These are phyloP conservation scores for Trebouxiophyceae sp. DNA, from an alignment of 163 green algal genomes.

Conservation along the genomic window DNA sequence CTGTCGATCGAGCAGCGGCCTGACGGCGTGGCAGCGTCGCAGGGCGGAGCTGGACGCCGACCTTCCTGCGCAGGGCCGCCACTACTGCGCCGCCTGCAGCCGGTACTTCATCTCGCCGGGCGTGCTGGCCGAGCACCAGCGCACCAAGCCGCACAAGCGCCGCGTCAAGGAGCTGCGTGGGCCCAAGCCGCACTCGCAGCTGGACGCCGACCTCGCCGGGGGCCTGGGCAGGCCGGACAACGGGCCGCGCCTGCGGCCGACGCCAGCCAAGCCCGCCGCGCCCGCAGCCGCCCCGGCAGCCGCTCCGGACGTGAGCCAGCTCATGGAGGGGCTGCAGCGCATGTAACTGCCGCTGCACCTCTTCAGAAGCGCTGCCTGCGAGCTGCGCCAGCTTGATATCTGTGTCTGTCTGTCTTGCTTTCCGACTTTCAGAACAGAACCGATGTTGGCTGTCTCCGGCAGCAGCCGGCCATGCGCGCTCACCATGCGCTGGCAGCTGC, in stretches of 20 bases:
- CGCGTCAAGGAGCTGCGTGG: constrained; percentile 53
- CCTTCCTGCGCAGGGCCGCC: constrained; percentile 53
- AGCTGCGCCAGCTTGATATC: too few relatives aligned
- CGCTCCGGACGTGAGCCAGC: neutral
- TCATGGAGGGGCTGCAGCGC: neutral
- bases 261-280: neutral
- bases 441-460: too few relatives aligned
- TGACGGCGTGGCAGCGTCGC: neutral
- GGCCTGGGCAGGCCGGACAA: constrained; percentile 71
- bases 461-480: too few relatives aligned
- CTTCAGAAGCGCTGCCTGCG: too few relatives aligned
- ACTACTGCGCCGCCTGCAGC: constrained; percentile 68
- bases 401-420: too few relatives aligned
- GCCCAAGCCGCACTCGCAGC: constrained; percentile 61
- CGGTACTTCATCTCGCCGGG: constrained; percentile 63
- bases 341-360: too few relatives aligned
- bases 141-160: constrained; percentile 67
- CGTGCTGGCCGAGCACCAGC: constrained; percentile 48
- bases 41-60: constrained; percentile 72
- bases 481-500: too few relatives aligned
- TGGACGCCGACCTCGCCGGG: constrained; percentile 61
- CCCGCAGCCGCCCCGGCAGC: neutral
- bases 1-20: too few relatives aligned
- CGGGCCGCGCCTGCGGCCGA: constrained; percentile 16
- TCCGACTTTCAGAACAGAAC: too few relatives aligned